Evolutionary conservation across 257 asterid genomes (phyloP).

Genomic region (Plectranthus barbatus): DNA sequence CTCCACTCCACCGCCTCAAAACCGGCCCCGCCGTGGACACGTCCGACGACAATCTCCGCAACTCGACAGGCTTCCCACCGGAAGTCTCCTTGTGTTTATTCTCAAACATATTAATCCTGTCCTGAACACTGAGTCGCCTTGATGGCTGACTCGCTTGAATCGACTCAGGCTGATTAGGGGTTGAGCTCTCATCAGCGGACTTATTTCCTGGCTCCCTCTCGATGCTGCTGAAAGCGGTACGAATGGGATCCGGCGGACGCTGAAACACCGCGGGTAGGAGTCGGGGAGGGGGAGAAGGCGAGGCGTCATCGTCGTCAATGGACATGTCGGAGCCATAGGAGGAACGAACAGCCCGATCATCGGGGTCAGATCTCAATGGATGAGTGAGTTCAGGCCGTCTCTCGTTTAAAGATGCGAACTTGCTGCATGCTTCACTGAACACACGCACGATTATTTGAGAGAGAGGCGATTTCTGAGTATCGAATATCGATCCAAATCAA

Average conservation of each 20-base stretch:
- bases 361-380: slow-evolving; percentile 37
- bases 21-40: slow-evolving; percentile 42
- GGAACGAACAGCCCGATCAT: slow-evolving; percentile 50
- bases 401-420: slow-evolving; percentile 51
- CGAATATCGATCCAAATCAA: no score
- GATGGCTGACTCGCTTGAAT: slow-evolving; percentile 41
- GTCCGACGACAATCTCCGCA: slow-evolving; percentile 69
- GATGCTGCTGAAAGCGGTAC: slow-evolving; percentile 26
- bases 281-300: slow-evolving; percentile 27
- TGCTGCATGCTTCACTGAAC: slow-evolving; percentile 76
- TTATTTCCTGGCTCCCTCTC: slow-evolving; percentile 26
- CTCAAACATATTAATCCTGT: slow-evolving; percentile 78
- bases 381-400: slow-evolving; percentile 50
- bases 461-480: no score
- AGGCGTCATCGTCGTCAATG: slow-evolving; percentile 30
- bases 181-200: slow-evolving; percentile 8
- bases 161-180: slow-evolving; percentile 19
- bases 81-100: slow-evolving; percentile 81
- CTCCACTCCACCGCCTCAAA: slow-evolving; percentile 88
- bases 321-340: slow-evolving; percentile 53
- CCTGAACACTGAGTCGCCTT: slow-evolving; percentile 88
- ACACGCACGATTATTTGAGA: not conserved
- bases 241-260: slow-evolving; percentile 19
- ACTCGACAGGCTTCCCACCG: slow-evolving; percentile 60
- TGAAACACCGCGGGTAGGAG: slow-evolving; percentile 12